Base-by-base conservation (phyloP, 352 stramenopile genomes). In the Globisporangium echinulatum region DNA sequence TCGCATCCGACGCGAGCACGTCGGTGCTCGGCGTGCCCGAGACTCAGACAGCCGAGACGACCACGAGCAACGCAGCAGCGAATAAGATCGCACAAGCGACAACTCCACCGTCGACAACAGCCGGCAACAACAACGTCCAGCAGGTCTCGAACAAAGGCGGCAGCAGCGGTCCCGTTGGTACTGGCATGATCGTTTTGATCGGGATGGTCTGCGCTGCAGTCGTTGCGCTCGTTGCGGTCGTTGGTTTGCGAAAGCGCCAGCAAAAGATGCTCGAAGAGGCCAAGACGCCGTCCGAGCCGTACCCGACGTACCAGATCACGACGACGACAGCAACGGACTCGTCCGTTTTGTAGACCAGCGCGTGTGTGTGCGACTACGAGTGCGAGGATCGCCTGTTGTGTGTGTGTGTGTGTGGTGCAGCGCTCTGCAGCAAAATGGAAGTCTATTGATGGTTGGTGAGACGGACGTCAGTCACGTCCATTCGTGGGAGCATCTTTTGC, bases 231-330 rank as follows among this genome's bases (percentile, higher is more conserved):
- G 73, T 59, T 3, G 71, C 63, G 7, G 71, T 85, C 54, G 57
- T 83, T 17, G 63, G 63, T 10, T 46, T 81, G 25, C 71, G 76
- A 44, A 54, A 52, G n/a, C 71, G 68, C 56, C 73, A 85, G 56
- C 68, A 74, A 51, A 81, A 77, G 54, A 55, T 79, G 60, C 17
- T 85, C 36, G 62, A 71, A 7, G 67, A 72, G 36, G 65, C 56
- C 53, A 83, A 85, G 56, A 73, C 69, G 0, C 74, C 70, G n/a
- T 59, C 66, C 52, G 66, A 82, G 19, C 58, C 72, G 40, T 72
- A 69, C 25, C 58, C 69, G 52, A 49, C 49, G 33, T 59, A 52
- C 54, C 40, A 59, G 54, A 36, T 59, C 54, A 59, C 54, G 33
- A 52, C 54, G 0, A 51, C 47, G 33, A 52, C 46, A 36, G 43